Base-by-base conservation (phyloP, 1,284 basidiomycete species). In the Trametes hirsuta region DNA sequence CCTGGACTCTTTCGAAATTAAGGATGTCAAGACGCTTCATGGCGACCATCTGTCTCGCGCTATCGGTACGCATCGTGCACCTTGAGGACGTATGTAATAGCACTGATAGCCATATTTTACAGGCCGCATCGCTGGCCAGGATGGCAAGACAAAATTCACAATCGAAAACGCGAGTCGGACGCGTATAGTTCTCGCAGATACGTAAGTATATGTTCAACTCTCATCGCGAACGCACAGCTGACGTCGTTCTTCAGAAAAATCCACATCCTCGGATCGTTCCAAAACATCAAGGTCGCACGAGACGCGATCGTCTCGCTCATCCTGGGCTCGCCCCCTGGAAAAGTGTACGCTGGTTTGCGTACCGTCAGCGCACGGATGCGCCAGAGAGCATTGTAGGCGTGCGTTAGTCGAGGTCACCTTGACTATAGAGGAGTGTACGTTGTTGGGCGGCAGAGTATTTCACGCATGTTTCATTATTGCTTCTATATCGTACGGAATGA, bases 1-100 rank as follows among this genome's bases (percentile, higher is more conserved):
- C 76, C 89, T 99, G 45, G 97, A 98, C 73, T 96, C 95, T 0
- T 98, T 98, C 69, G 95, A 99, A 77, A 96, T 99, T 77, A 99
- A 98, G 76, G 97, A 99, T 69, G 95, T 99, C 59, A 99, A 99
- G 79, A 97, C 95, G 0, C 82, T 99, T 3, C 95, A 98, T 65
- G 97, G 97, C 2, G 97, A 99, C 72, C 97, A 99, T 74, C 81
- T 99, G 11, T 92, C 93, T 15, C 90, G 97, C 66, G 97, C 97
- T 11, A 98, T 99, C 61, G 97, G 95, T 90, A 66, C 45, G 81
- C 30, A 30, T 1, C 30, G 5, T 8, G 8, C 8, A 30, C 0
- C 30, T 8, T 30, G 4, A 30, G 30, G 30, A 30, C 30, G 30
- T 8, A 30, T 30, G 30, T 2, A 30, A 30, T 8, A 2, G 8